Conservation (phyloP, 73 alveolate genomes). For the Paramecium primaurelia region DNA sequence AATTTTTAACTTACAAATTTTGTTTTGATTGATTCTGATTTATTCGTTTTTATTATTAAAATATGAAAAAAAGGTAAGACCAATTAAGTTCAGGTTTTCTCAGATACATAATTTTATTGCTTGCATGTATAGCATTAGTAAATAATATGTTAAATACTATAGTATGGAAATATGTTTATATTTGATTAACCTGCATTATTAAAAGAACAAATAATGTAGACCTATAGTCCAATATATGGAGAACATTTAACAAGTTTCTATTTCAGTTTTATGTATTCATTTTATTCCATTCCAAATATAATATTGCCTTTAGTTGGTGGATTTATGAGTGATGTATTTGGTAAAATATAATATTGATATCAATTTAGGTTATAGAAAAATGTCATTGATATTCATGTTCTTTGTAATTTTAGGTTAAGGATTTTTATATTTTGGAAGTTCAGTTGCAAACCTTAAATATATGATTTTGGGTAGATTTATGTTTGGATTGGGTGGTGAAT, state of each 20-base stretch:
- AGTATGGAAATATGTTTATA: constrained; percentile 51
- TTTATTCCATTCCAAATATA: constrained; percentile 55
- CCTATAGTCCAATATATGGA: constrained; percentile 53
- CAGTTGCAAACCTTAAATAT: constrained; percentile 2
- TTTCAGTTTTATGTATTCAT: constrained; percentile 50
- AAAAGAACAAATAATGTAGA: constrained; percentile 31
- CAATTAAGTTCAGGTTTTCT: background rate
- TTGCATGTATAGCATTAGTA: constrained; percentile 8
- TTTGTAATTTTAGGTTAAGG: constrained; percentile 29
- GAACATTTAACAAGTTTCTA: background rate
- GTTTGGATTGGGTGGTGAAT: constrained; percentile 64
- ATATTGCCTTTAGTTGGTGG: constrained; percentile 58
- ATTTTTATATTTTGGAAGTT: constrained; percentile 26
- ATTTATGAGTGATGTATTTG: constrained; percentile 55
- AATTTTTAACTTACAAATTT: background rate
- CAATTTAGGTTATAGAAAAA: constrained; percentile 39
- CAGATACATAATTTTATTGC: background rate
- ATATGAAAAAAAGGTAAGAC: background rate
- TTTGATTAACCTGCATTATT: constrained; percentile 60
- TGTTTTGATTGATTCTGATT: background rate
- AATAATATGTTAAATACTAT: background rate
- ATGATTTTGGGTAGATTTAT: constrained; percentile 61
- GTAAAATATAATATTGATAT: background rate
- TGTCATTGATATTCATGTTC: constrained; percentile 36
- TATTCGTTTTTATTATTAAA: background rate